phyloP scores from a whole-genome alignment of 2,329 filamentous ascomycete species.

The Aspergillus jensenii region DNA sequence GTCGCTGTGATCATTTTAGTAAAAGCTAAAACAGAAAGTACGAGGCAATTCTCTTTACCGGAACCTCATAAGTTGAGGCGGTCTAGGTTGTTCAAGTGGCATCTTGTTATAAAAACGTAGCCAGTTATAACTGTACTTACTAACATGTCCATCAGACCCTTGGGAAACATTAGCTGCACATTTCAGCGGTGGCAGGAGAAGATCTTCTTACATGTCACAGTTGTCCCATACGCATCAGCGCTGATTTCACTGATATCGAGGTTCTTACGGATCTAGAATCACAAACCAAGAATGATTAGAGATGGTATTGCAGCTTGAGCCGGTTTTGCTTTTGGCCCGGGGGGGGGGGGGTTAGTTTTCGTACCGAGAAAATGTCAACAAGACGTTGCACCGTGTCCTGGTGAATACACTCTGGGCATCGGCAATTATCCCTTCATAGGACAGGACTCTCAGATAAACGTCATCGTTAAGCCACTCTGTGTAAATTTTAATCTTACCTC shows the following conservation, averaged over 20 bases:
- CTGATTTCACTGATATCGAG: conserved; percentile 38
- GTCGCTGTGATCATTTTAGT: conserved; percentile 22
- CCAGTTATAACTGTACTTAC: conserved; percentile 70
- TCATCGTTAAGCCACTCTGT: conserved; percentile 11
- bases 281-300: background rate
- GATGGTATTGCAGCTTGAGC: background rate
- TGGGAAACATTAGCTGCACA: conserved; percentile 12
- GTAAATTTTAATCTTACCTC: conserved; percentile 15
- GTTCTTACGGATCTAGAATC: conserved; percentile 47
- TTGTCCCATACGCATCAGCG: conserved; percentile 39
- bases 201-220: conserved; percentile 51
- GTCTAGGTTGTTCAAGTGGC: conserved; percentile 2
- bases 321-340: too few species aligned
- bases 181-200: conserved; percentile 4
- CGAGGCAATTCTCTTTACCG: conserved; percentile 17
- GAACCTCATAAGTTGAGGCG: conserved; percentile 5
- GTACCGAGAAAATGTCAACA: conserved; percentile 67
- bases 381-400: conserved; percentile 68
- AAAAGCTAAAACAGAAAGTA: background rate
- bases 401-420: conserved; percentile 66
- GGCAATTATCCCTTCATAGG: conserved; percentile 67
- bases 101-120: conserved; percentile 49
- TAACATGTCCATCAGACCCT: conserved; percentile 71
- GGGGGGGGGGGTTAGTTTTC: background rate
- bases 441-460: background rate